Evolutionary conservation across 1,284 basidiomycete genomes (phyloP).

Genomic region (Pseudozyma sp.): DNA sequence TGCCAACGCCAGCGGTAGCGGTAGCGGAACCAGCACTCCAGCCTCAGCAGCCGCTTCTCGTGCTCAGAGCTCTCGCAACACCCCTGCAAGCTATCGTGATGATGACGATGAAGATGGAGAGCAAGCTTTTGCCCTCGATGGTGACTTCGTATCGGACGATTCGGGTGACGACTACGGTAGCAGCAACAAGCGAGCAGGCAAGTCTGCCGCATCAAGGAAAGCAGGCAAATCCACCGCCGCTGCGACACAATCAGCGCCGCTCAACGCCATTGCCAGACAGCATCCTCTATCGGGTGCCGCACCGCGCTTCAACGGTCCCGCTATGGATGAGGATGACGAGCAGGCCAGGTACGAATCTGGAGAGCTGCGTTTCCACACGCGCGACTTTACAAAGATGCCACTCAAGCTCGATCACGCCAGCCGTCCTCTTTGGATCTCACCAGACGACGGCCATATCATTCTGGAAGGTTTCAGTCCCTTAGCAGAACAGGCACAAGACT

Average conservation of each 20-base stretch:
- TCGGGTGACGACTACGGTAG: conserved; percentile 43
- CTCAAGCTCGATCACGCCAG: conserved; percentile 66
- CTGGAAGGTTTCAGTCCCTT: conserved; percentile 75
- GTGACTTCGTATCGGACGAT: conserved; percentile 45
- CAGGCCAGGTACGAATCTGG: conserved; percentile 40
- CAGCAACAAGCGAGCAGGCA: conserved; percentile 14
- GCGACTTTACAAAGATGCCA: conserved; percentile 64
- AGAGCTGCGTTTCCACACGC: conserved; percentile 79
- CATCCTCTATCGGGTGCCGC: conserved; percentile 50
- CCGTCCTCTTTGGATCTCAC: conserved; percentile 67
- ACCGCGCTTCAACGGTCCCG: conserved; percentile 40
- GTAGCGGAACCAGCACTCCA: conserved; percentile 21
- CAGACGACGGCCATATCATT: conserved; percentile 67
- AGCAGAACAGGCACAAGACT: conserved; percentile 97
- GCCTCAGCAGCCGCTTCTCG: conserved; percentile 35
- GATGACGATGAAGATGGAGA: conserved; percentile 37
- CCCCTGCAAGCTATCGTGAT: conserved; percentile 9
- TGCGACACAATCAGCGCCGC: conserved; percentile 3
- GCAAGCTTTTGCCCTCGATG: conserved; percentile 38
- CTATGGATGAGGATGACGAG: conserved; percentile 45
- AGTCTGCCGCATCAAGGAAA: conserved; percentile 18
- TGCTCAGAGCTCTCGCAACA: conserved; percentile 28
- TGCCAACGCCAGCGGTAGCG: conserved; percentile 10
- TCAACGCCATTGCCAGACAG: conserved; percentile 27
- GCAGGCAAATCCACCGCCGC: conserved; percentile 5